Evolutionary conservation across 768 basidiomycete genomes (phyloP), one percentile per base, ranked within the genome.

Genomic region (Phanerodontia chrysosporium): DNA sequence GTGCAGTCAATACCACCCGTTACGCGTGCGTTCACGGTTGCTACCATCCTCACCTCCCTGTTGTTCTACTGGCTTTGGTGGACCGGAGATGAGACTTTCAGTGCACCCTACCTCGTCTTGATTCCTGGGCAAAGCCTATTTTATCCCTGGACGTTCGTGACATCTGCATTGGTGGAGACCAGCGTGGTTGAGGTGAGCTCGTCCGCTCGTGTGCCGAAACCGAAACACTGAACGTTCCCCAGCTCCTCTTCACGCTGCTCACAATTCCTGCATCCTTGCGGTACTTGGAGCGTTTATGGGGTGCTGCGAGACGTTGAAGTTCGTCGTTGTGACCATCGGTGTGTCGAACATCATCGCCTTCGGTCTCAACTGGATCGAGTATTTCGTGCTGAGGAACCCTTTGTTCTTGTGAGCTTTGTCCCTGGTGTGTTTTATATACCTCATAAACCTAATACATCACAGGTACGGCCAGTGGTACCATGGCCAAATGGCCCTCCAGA

Each of bases 271-370:
- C 93, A 16, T 86, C 90, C 39, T 78, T 94, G 52, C 86, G 90
- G 62, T 98, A 98, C 71, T 78, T 99, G 54, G 97, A 99, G 71
- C 82, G 95, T 28, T 76, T 99, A 57, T 99, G 97, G 97, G 96
- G 97, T 42, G 80, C 87, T 45, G 66, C 87, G 21, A 98, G 72
- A 87, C 85, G 1, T 65, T 89, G 63, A 92, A 95, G 72, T 97
- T 99, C 73, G 88, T 92, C 58, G 77, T 83, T 22, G 86, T 89
- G 45, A 87, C 86, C 49, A 80, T 95, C 58, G 85, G 86, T 27
- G 81, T 83, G 13, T 89, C 91, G 21, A 99, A 99, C 70, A 74
- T 95, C 65, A 95, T 98, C 67, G 88, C 92, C 0, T 84, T 95
- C 64, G 87, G 81, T 10, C 82, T 97, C 64, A 94, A 89, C 70